Base-by-base conservation (phyloP, 1,284 basidiomycete species). In the Agaricales sp. region DNA sequence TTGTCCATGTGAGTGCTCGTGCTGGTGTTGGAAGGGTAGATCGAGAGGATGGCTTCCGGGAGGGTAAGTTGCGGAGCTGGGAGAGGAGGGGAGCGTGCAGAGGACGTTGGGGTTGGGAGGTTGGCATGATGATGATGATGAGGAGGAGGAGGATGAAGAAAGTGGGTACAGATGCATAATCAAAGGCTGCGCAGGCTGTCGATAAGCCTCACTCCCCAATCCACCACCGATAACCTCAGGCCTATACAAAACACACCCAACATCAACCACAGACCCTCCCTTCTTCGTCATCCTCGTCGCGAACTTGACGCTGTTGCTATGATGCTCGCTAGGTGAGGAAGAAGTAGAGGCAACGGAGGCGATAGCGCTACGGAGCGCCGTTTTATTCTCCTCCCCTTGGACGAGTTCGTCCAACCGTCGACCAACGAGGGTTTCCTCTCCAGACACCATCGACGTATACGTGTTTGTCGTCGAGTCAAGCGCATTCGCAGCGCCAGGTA, bases 151-250 rank as follows among this genome's bases (percentile, higher is more conserved):
- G 41, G 8, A 43, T 11, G 11, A 19, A 43, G 8, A 19, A 8
- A 43, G 18, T n/a, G 26, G 26, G 14, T 30, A 30, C 26, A 30
- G 26, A 14, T 30, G 6, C 26, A 30, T 6, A 30, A 30, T 6
- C 26, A 30, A 30, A 30, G 26, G 26, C 26, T 30, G 26, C 6
- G 26, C 26, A 30, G n/a, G 14, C 26, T 6, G 26, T 14, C 26
- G 26, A 6, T n/a, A n/a, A 30, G 26, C 26, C 6, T 14, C 14
- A 6, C 47, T 59, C n/a, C 51, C 52, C 18, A 22, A 53, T 25
- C 53, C 61, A 25, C 54, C 41, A 43, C 16, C 47, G 35, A 49
- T 45, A 4, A n/a, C 16, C 19, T 20, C 45, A 6, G n/a, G 43
- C 23, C 30, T 45, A 46, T 19, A 50, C 6, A 26, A 41, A 30